Conservation (phyloP, 352 stramenopile species). For the Phytophthora melonis region DNA sequence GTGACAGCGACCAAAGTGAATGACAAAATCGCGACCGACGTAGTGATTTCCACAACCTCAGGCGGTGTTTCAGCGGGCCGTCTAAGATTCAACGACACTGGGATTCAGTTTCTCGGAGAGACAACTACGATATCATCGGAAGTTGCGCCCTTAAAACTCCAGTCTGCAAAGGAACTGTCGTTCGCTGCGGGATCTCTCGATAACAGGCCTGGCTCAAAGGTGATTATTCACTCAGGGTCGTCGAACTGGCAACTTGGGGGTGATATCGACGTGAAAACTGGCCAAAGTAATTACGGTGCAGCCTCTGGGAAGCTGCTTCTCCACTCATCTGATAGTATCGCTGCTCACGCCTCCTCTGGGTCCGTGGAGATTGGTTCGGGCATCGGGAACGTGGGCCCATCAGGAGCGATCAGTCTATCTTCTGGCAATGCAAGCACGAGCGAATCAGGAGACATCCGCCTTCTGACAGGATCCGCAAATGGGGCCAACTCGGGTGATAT, state of each 20-base stretch:
- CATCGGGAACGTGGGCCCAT: slow-evolving; percentile 16
- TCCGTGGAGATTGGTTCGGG: slow-evolving; percentile 37
- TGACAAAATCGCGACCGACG: slow-evolving; percentile 32
- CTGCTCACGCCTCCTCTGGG: slow-evolving; percentile 27
- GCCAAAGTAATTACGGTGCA: slow-evolving; percentile 41
- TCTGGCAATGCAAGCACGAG: slow-evolving; percentile 21
- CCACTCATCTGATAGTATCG: slow-evolving; percentile 26
- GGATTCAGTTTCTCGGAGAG: slow-evolving; percentile 48
- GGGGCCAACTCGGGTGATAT: slow-evolving; percentile 31
- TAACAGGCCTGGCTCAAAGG: slow-evolving; percentile 50
- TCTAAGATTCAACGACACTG: slow-evolving; percentile 49
- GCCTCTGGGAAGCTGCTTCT: slow-evolving; percentile 37
- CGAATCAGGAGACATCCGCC: slow-evolving; percentile 30
- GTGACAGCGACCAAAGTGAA: slow-evolving; percentile 35
- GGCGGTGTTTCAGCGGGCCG: slow-evolving; percentile 34
- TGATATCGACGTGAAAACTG: slow-evolving; percentile 48
- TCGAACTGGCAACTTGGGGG: slow-evolving; percentile 51
- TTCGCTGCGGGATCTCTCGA: slow-evolving; percentile 42
- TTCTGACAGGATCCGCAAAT: slow-evolving; percentile 24
- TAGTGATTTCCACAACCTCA: slow-evolving; percentile 50
- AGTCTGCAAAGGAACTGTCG: slow-evolving; percentile 42
- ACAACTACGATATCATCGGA: slow-evolving; percentile 54
- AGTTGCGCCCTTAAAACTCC: slow-evolving; percentile 46
- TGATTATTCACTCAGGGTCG: slow-evolving; percentile 44
- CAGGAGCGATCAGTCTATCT: slow-evolving; percentile 30